Evolutionary conservation across 371 early-diverging fungal genomes (phyloP).

Genomic region (Apophysomyces elegans): DNA sequence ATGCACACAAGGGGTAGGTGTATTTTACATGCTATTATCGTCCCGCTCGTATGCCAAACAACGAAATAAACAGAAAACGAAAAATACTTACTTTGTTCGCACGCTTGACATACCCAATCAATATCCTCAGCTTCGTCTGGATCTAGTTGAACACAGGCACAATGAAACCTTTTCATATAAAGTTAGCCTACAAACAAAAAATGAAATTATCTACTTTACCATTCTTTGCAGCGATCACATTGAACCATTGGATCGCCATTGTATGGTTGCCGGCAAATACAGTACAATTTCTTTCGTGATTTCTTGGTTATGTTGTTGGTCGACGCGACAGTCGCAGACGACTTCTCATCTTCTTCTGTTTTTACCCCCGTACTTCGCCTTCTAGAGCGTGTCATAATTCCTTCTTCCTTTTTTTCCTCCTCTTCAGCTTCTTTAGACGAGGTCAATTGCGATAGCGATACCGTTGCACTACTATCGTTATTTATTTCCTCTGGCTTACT

Average conservation of each 20-base stretch:
- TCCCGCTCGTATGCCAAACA: slow-evolving; percentile 1
- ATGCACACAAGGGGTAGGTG: slow-evolving; percentile 16
- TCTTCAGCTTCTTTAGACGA: not conserved
- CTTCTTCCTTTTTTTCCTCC: slow-evolving; percentile 17
- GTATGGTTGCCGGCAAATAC: slow-evolving; percentile 71
- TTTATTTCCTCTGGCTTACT: not conserved
- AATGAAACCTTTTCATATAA: slow-evolving; percentile 67
- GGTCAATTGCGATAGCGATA: not conserved
- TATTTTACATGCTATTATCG: slow-evolving; percentile 11
- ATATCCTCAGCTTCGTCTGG: slow-evolving; percentile 64
- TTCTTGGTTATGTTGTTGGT: slow-evolving; percentile 11
- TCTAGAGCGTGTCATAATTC: slow-evolving; percentile 22
- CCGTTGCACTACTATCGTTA: not conserved
- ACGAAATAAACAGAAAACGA: slow-evolving; percentile 7
- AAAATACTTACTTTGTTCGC: slow-evolving; percentile 35
- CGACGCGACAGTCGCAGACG: not conserved
- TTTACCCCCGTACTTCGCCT: slow-evolving; percentile 8
- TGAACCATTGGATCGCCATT: slow-evolving; percentile 80
- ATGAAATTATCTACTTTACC: slow-evolving; percentile 52
- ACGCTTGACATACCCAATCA: slow-evolving; percentile 54
- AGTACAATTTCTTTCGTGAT: slow-evolving; percentile 64
- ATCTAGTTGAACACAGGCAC: slow-evolving; percentile 69
- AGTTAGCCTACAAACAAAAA: slow-evolving; percentile 4
- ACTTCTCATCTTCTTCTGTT: slow-evolving; percentile 22
- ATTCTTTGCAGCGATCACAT: slow-evolving; percentile 77